Evolutionary conservation across 2,329 filamentous ascomycete genomes (phyloP).

Genomic region (Colletotrichum zoysiae): DNA sequence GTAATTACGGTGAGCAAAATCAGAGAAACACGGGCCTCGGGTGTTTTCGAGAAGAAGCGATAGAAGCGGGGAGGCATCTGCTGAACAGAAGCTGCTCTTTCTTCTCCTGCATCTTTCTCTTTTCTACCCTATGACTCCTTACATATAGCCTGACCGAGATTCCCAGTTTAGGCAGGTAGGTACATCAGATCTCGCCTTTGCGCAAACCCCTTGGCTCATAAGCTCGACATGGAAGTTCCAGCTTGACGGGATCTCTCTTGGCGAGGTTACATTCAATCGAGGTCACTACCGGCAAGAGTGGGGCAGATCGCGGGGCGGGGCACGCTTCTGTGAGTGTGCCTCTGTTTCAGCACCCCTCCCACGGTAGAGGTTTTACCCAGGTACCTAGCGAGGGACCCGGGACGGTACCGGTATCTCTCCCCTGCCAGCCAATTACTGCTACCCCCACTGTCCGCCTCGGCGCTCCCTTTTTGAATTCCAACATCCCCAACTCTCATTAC

Average conservation of each 20-base stretch:
- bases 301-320: slow-evolving; percentile 33
- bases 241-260: background rate
- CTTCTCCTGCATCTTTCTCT: background rate
- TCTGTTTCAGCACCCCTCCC: background rate
- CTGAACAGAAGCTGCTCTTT: no score
- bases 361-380: background rate
- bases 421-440: background rate
- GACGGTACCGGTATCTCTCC: background rate
- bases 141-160: background rate
- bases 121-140: no score
- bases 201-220: background rate
- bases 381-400: no score
- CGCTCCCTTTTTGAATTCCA: background rate
- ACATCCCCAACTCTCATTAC: background rate
- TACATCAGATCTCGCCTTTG: background rate
- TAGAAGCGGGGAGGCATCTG: background rate
- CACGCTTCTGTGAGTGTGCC: background rate
- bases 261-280: slow-evolving; percentile 19
- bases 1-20: no score
- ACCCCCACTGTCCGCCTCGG: slow-evolving; percentile 15
- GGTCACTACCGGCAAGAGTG: slow-evolving; percentile 19
- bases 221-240: no score
- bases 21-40: no score
- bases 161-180: background rate
- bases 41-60: background rate